Evolutionary conservation across 2,329 filamentous ascomycete species (phyloP).

Genomic region (Exophiala sp.): DNA sequence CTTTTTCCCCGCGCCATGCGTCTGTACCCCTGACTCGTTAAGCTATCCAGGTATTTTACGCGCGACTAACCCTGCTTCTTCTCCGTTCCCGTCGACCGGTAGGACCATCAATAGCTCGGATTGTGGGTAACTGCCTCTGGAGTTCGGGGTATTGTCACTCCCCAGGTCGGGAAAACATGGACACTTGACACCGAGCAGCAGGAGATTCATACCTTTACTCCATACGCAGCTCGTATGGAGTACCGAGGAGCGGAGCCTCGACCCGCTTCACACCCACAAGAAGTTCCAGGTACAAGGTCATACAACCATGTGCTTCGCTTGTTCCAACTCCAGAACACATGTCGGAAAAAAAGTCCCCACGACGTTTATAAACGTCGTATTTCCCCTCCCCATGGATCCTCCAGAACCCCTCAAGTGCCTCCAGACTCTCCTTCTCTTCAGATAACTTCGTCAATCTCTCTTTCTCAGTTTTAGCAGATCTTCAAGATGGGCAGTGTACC

Average conservation of each 20-base stretch:
- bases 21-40: neutral
- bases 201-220: neutral
- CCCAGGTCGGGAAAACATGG: neutral
- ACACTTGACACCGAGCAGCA: conserved; percentile 6
- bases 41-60: neutral
- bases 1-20: conserved; percentile 2
- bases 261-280: neutral
- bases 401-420: conserved; percentile 10
- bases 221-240: neutral
- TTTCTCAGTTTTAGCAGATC: neutral
- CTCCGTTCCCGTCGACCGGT: neutral
- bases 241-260: neutral
- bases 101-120: too few relatives aligned
- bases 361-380: conserved; percentile 11
- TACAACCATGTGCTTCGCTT: conserved; percentile 11
- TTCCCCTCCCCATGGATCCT: conserved; percentile 16
- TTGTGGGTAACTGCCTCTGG: neutral
- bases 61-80: neutral
- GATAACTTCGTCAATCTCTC: neutral
- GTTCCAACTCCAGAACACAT: conserved; percentile 9
- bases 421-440: conserved; percentile 1
- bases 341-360: conserved; percentile 4
- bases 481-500: conserved; percentile 28
- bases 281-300: conserved; percentile 2
- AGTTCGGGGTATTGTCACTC: conserved; percentile 7